Evolutionary conservation across 2,329 filamentous ascomycete genomes (phyloP).

Genomic region (Grosmannia clavigera): DNA sequence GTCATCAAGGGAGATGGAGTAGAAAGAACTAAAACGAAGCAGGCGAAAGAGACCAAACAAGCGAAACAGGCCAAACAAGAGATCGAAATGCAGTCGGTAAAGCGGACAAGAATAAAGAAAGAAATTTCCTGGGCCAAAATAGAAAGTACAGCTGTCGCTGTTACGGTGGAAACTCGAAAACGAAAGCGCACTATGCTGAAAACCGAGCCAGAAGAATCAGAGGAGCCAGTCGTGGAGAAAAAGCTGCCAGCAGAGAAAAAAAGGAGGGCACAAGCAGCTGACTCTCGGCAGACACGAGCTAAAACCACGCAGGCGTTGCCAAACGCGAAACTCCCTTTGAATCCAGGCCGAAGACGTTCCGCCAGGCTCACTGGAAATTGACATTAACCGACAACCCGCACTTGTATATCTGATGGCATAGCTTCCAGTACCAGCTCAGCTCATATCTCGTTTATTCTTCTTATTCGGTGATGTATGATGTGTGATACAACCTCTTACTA

Average conservation of each 20-base stretch:
- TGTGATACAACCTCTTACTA: too few relatives aligned
- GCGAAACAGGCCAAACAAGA: slow-evolving; percentile 3
- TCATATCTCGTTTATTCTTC: too few relatives aligned
- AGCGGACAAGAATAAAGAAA: not conserved
- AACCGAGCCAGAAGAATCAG: not conserved
- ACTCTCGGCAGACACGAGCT: not conserved
- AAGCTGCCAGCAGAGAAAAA: not conserved
- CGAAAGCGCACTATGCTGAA: slow-evolving; percentile 3
- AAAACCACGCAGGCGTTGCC: not conserved
- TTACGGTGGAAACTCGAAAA: slow-evolving; percentile 1
- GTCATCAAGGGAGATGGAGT: slow-evolving; percentile 16
- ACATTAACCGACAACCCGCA: not conserved
- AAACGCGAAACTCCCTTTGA: not conserved
- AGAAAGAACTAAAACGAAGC: slow-evolving; percentile 13
- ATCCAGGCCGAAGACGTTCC: not conserved
- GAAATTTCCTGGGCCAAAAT: not conserved
- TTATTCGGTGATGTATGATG: too few relatives aligned
- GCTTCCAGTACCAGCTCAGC: too few relatives aligned
- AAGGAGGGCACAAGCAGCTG: not conserved
- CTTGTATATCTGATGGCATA: not conserved
- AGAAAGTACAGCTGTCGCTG: not conserved
- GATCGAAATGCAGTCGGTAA: not conserved
- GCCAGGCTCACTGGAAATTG: not conserved
- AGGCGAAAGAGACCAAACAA: slow-evolving; percentile 3
- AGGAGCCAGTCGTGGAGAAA: not conserved